A percentile compares a stretch with the other conserved stretches of the same genome.
Evolutionary conservation across 345 rosid species (phyloP).

Genomic region (Acer campestre): DNA sequence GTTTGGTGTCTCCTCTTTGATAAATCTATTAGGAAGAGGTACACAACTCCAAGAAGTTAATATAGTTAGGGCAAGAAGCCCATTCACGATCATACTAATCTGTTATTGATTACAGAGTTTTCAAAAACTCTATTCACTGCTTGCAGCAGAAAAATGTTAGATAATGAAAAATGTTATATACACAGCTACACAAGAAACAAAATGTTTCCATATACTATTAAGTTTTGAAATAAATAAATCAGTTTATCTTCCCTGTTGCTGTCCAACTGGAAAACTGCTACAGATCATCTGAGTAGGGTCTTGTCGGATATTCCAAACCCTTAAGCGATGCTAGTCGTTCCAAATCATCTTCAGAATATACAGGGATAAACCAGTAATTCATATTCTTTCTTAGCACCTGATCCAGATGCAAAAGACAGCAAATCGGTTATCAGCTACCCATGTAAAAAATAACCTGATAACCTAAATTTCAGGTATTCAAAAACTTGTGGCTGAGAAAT

Average conservation of each 20-base stretch:
- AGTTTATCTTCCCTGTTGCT: neutral
- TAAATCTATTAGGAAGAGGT: too few relatives aligned
- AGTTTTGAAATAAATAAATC: neutral
- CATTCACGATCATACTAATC: neutral
- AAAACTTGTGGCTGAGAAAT: neutral
- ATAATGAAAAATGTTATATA: neutral
- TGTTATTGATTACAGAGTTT: neutral
- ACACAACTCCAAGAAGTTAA: neutral
- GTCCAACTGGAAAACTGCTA: constrained; percentile 26
- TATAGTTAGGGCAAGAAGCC: too few relatives aligned
- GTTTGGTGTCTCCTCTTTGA: too few relatives aligned
- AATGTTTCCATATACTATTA: neutral
- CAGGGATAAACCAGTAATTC: constrained; percentile 71
- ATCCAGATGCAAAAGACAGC: neutral
- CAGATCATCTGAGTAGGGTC: constrained; percentile 46
- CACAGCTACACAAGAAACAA: neutral
- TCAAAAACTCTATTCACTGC: neutral
- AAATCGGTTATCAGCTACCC: neutral
- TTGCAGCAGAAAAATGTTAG: constrained; percentile 1
- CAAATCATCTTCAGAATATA: constrained; percentile 62
- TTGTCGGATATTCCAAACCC: constrained; percentile 59
- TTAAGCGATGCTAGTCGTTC: constrained; percentile 47
- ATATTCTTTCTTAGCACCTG: constrained; percentile 73
- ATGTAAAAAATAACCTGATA: neutral
- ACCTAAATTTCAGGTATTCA: neutral